A percentile compares a stretch with the other conserved stretches of the same genome.
Conservation (phyloP, 2,329 filamentous ascomycete species). For the Fusarium buharicum region DNA sequence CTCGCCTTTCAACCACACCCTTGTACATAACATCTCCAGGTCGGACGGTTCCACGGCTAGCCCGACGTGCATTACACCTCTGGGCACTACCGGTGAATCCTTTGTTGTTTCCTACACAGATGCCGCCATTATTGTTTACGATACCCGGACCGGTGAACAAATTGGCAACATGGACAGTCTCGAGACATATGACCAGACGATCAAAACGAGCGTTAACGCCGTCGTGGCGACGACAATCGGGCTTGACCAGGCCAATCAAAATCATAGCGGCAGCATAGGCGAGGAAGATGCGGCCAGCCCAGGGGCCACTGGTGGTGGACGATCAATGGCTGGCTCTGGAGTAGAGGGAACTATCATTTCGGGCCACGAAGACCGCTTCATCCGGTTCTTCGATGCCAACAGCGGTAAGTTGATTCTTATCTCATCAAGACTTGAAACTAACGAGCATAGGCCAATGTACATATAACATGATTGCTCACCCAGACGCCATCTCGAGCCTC, state of each 20-base stretch:
- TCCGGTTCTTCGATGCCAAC: conserved; percentile 98
- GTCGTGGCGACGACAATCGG: conserved; percentile 88
- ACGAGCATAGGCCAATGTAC: conserved; percentile 86
- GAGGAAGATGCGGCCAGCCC: conserved; percentile 76
- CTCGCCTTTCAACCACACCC: conserved; percentile 86
- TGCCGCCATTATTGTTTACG: conserved; percentile 89
- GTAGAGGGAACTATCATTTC: conserved; percentile 95
- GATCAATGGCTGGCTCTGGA: conserved; percentile 74
- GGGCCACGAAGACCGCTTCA: conserved; percentile 95
- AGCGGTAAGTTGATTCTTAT: conserved; percentile 79
- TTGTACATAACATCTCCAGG: conserved; percentile 86
- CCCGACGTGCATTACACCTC: conserved; percentile 90
- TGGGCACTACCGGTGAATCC: conserved; percentile 83
- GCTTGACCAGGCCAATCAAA: conserved; percentile 73
- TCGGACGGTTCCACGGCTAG: conserved; percentile 73
- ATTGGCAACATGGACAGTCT: conserved; percentile 91
- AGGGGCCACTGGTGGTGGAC: conserved; percentile 79
- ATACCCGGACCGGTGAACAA: conserved; percentile 91
- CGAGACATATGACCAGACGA: conserved; percentile 91
- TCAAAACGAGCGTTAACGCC: conserved; percentile 83
- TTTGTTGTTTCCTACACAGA: conserved; percentile 96
- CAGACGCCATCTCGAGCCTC: conserved; percentile 89
- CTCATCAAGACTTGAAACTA: conserved; percentile 9
- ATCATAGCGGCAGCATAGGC: conserved; percentile 65
- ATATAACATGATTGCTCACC: conserved; percentile 98